Evolutionary conservation across 805 yeast genomes (phyloP).

Genomic region (Torulaspora quercuum): DNA sequence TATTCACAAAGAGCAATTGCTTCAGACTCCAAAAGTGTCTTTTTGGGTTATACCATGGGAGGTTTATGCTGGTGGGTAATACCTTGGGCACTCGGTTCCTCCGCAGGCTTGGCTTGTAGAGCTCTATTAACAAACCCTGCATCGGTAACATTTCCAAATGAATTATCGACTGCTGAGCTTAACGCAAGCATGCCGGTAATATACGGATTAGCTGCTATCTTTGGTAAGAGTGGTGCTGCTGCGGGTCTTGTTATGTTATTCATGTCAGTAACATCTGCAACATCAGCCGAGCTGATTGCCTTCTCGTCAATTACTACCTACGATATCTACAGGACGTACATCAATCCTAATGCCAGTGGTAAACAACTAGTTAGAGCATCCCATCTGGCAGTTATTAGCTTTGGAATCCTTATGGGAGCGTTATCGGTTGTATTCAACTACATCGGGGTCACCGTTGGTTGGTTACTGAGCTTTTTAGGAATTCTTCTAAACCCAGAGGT

Average conservation of each 20-base stretch:
- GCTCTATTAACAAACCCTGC: constrained; percentile 36
- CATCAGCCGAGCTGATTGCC: constrained; percentile 43
- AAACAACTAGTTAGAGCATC: constrained; percentile 36
- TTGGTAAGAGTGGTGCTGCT: constrained; percentile 43
- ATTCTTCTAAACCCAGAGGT: constrained; percentile 41
- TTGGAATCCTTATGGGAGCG: constrained; percentile 42
- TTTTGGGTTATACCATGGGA: constrained; percentile 40
- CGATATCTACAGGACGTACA: constrained; percentile 41
- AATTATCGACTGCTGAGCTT: constrained; percentile 39
- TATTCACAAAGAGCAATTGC: constrained; percentile 46
- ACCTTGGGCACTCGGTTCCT: constrained; percentile 38
- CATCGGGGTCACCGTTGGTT: constrained; percentile 42
- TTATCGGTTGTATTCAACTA: constrained; percentile 41
- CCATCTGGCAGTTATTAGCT: constrained; percentile 38
- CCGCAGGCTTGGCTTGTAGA: constrained; percentile 39
- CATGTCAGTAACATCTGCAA: constrained; percentile 45
- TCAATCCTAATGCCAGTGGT: constrained; percentile 42
- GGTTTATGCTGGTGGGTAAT: constrained; percentile 39
- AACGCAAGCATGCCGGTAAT: constrained; percentile 40
- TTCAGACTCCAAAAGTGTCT: constrained; percentile 36
- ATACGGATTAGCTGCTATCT: constrained; percentile 45
- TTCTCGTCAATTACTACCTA: constrained; percentile 41
- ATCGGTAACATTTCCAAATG: constrained; percentile 43
- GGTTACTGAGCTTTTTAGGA: constrained; percentile 42
- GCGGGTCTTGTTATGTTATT: constrained; percentile 41